These are phyloP conservation scores for Cinchona pubescens DNA, from an alignment of 257 asterid genomes.

Conservation along the genomic window DNA sequence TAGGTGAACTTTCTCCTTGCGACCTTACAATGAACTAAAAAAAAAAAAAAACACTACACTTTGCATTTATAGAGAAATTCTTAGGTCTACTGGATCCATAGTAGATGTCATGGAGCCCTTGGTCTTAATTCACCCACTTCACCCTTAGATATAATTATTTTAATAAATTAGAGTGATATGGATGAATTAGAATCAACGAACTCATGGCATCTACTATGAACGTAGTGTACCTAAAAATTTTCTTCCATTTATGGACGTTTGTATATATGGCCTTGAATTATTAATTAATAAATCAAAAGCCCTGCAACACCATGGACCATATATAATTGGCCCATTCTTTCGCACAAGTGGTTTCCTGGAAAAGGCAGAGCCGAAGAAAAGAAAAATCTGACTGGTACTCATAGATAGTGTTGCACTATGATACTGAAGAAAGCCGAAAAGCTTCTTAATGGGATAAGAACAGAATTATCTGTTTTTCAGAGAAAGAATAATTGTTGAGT, in stretches of 20 bases:
- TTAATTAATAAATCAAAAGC: background rate
- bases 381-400: background rate
- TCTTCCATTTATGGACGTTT: no score
- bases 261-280: background rate
- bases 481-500: background rate
- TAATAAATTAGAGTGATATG: no score
- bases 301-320: background rate
- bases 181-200: no score
- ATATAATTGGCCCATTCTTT: background rate
- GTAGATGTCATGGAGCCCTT: no score
- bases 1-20: background rate
- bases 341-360: background rate
- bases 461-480: background rate
- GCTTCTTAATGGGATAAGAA: background rate
- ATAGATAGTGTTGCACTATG: no score
- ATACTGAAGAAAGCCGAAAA: background rate
- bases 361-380: background rate
- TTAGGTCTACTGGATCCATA: no score
- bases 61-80: background rate
- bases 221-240: no score
- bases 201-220: no score
- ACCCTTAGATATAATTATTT: no score
- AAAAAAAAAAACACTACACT: background rate
- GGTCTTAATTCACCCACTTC: no score
- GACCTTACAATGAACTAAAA: background rate